Evolutionary conservation across 2,329 filamentous ascomycete species (phyloP), one percentile per base, ranked within the genome.

Genomic region (Sporothrix protearum): DNA sequence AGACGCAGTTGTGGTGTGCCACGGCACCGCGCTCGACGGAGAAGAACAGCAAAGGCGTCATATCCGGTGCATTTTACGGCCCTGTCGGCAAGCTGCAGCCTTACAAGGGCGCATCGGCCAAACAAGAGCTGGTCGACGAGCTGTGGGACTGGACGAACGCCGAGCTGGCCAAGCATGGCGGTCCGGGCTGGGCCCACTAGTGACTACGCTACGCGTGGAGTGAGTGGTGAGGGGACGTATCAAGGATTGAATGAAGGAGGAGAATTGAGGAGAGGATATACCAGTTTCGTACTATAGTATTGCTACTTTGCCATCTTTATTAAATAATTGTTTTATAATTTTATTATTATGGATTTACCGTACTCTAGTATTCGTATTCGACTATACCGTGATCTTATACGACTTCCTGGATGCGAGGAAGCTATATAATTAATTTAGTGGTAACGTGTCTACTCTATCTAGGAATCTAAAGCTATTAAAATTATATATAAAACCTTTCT

Each of bases 1-100:
- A 76, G 73, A 83, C 82, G 71, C 82, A 84, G 76, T 76, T 85
- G 2, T 84, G 83, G 83, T 82, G 81, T 14, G 77, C 80, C 1
- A 79, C 80, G 10, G 49, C 49, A 4, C 33, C 59, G n/a, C 74
- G 78, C 2, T 45, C 66, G 14, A 75, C 75, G 5, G 77, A 79
- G n/a, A 77, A 80, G 0, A 42, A 61, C 0, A 22, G 3, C 19
- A 42, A 33, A 2, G 39, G 61, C 8, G 61, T 64, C 16, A 14
- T 64, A 2, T 78, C 70, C 39, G 80, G 80, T 0, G 75, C 69
- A 68, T 81, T 79, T 71, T 82, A 82, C 72, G 73, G 76, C 66
- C 80, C 80, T 0, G 76, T 82, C 3, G 81, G 80, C 2, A 70
- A 77, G 1, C 42, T 70, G 9, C 76, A 72, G 33, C 25, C 71